A percentile compares a stretch with the other conserved stretches of the same genome.
Conservation (phyloP, 441 rosid genomes). For the Erodium trifolium region DNA sequence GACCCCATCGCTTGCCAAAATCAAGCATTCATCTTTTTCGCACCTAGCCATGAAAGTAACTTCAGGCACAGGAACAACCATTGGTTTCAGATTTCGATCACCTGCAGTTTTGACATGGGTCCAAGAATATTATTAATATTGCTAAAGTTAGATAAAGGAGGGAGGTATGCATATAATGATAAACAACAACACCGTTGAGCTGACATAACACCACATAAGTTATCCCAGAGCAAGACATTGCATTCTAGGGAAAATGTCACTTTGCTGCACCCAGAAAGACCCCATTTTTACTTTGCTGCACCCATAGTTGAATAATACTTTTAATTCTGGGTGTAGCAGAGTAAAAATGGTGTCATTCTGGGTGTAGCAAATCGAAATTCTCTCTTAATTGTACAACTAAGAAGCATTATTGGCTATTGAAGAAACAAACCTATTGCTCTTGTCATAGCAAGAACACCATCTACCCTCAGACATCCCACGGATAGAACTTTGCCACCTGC, state of each 20-base stretch:
- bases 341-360: too few species aligned
- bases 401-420: neutral
- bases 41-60: conserved; percentile 11
- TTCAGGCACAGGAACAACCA: conserved; percentile 11
- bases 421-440: conserved; percentile 20
- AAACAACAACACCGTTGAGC: neutral
- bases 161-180: neutral
- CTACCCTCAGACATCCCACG: conserved; percentile 20
- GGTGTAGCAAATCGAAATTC: too few species aligned
- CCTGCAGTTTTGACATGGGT: neutral
- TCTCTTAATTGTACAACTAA: neutral
- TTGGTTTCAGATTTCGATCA: conserved; percentile 9
- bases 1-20: conserved; percentile 25
- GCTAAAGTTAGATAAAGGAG: neutral
- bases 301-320: too few species aligned
- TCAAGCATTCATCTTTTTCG: conserved; percentile 17
- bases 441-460: conserved; percentile 25
- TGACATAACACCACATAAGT: neutral
- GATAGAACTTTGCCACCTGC: conserved; percentile 24
- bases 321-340: too few species aligned
- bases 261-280: too few species aligned
- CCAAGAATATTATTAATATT: neutral
- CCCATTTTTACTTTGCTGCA: too few species aligned
- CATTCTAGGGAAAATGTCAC: neutral
- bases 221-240: neutral